These are phyloP conservation scores for Diaporthe capsici DNA, from an alignment of 2,329 filamentous ascomycete genomes.

Conservation along the genomic window DNA sequence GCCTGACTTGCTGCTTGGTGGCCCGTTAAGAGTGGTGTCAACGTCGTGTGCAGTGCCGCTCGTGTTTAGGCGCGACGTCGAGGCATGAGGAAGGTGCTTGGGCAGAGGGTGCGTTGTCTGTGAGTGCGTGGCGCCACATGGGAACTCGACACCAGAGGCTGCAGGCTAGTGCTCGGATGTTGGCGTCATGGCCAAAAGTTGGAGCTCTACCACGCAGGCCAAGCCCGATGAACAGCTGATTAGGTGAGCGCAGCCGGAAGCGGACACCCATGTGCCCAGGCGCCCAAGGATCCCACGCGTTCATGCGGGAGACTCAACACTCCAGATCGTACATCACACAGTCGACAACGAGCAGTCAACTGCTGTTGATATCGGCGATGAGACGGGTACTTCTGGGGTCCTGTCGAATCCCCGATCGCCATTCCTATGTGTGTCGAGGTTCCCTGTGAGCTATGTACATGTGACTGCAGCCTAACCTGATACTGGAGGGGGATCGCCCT, in stretches of 20 bases:
- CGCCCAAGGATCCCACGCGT: background rate
- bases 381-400: too few relatives aligned
- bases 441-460: background rate
- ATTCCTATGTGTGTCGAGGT: background rate
- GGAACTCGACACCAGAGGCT: background rate
- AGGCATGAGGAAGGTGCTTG: background rate
- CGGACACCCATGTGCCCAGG: background rate
- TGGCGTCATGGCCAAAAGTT: conserved; percentile 12
- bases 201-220: background rate
- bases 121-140: background rate
- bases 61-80: background rate
- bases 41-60: background rate
- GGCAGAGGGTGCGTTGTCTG: background rate
- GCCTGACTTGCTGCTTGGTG: background rate
- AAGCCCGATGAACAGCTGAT: background rate
- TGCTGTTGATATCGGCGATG: background rate
- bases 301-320: background rate
- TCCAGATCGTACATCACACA: background rate
- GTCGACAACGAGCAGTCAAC: background rate
- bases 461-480: background rate
- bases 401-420: too few relatives aligned
- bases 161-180: background rate
- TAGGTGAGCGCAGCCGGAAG: background rate
- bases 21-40: background rate
- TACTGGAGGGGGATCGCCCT: too few relatives aligned